Base-by-base conservation (phyloP, 768 basidiomycete species). In the Multifurca ochricompacta region DNA sequence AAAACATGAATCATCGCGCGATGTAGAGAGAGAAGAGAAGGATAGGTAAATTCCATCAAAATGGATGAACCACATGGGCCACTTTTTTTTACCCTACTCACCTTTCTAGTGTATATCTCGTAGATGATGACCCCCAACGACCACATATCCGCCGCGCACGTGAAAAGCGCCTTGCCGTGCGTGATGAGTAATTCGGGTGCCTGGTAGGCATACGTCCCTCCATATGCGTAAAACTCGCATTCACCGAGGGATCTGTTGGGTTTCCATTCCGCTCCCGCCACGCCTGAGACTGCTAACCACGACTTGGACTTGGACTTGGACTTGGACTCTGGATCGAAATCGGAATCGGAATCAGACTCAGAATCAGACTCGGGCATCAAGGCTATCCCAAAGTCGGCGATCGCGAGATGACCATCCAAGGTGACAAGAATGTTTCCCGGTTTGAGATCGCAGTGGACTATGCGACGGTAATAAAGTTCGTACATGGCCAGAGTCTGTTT, bases 371-470 rank as follows among this genome's bases (percentile, higher is more conserved):
- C 37, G 13, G 39, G 11, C 10, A 21, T 14, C 18, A 47, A 2
- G 8, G 59, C 30, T 21, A 45, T 44, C 16, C 59, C 51, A 50
- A 63, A 63, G 39, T 63, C 62, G 32, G 59, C 52, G 19, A 63
- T 46, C 19, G 53, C 54, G 42, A 61, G 54, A 39, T 61, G 59
- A 35, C 61, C 60, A 7, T 44, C 23, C 8, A 30, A 21, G 2
- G 54, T 48, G 44, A 62, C 42, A 40, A 60, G 55, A 41, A 67
- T 56, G 21, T 68, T 69, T 61, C 69, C 68, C 4, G 75, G 75
- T 65, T 77, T 77, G 67, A 77, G 72, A 63, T 77, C 75, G 19
- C 76, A 69, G 57, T 77, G 76, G 39, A 75, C 74, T 19, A 77
- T 63, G 56, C 71, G 63, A 54, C 69, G 68, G 1, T 64, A 51